These are phyloP conservation scores for Leptographium lundbergii DNA, from an alignment of 2,329 filamentous ascomycete species.

Conservation along the genomic window DNA sequence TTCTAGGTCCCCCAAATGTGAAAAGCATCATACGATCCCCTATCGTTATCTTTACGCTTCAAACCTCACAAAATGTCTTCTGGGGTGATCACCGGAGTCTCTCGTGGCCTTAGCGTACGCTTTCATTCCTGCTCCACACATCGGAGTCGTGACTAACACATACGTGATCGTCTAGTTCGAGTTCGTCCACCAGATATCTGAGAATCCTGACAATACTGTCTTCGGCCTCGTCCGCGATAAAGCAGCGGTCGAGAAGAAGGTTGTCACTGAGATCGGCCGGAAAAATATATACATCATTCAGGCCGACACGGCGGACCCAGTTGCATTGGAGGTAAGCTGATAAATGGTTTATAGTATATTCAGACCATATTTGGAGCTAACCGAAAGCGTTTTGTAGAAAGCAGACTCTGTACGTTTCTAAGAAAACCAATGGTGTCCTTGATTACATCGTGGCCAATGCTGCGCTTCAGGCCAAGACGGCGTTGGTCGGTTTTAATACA, in stretches of 20 bases:
- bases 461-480: slow-evolving; percentile 18
- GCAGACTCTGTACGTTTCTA: slow-evolving; percentile 15
- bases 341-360: neutral
- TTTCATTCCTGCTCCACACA: neutral
- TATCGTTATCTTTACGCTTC: neutral
- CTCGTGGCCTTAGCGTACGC: slow-evolving; percentile 14
- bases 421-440: slow-evolving; percentile 25
- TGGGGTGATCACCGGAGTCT: slow-evolving; percentile 14
- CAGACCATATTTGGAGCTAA: neutral
- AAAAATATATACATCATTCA: slow-evolving; percentile 33
- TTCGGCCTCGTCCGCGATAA: slow-evolving; percentile 37
- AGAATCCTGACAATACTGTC: slow-evolving; percentile 27
- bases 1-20: neutral
- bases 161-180: slow-evolving; percentile 27
- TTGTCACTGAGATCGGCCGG: slow-evolving; percentile 25
- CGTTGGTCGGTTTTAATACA: slow-evolving; percentile 8
- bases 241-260: slow-evolving; percentile 27
- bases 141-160: neutral
- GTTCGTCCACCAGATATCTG: slow-evolving; percentile 32
- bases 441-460: slow-evolving; percentile 43
- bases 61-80: slow-evolving; percentile 10
- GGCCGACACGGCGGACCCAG: slow-evolving; percentile 26
- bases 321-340: slow-evolving; percentile 21
- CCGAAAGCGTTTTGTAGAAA: slow-evolving; percentile 9
- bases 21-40: neutral